Evolutionary conservation across 177 flowering plant genomes (phyloP).

Genomic region (Vitis hybrid): DNA sequence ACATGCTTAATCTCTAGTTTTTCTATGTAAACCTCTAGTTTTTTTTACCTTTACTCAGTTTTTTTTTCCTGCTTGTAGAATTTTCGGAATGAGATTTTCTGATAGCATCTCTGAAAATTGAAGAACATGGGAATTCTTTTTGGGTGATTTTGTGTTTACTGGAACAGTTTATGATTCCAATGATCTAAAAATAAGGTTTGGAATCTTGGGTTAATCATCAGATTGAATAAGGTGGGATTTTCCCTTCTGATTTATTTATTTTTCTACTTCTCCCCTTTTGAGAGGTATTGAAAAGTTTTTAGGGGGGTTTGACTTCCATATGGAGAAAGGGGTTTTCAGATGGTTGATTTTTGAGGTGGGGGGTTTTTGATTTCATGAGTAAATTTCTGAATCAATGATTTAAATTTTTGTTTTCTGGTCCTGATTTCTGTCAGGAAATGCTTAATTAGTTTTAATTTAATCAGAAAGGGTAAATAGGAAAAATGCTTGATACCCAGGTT

Average conservation of each 20-base stretch:
- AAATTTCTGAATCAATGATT: neutral
- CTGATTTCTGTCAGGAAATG: neutral
- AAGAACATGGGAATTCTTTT: too few species aligned
- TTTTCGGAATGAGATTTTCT: neutral
- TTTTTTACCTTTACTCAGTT: neutral
- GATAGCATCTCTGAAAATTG: too few species aligned
- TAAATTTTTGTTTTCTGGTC: neutral
- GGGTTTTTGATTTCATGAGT: neutral
- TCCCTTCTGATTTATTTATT: neutral
- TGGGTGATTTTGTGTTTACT: too few species aligned
- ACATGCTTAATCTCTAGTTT: neutral
- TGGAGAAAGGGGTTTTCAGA: neutral
- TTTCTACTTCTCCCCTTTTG: neutral
- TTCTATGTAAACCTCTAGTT: neutral
- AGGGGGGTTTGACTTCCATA: neutral
- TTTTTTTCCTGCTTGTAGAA: neutral
- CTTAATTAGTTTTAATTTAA: too few species aligned
- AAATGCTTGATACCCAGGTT: too few species aligned
- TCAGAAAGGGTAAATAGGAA: too few species aligned
- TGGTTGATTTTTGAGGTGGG: neutral
- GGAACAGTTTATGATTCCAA: neutral
- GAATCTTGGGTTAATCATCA: constrained; percentile 6
- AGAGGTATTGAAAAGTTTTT: neutral
- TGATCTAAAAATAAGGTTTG: constrained; percentile 3
- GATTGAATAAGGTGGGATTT: neutral